phyloP scores from a whole-genome alignment of 192 early-diverging fungal species.

The Backusella australiensis region DNA sequence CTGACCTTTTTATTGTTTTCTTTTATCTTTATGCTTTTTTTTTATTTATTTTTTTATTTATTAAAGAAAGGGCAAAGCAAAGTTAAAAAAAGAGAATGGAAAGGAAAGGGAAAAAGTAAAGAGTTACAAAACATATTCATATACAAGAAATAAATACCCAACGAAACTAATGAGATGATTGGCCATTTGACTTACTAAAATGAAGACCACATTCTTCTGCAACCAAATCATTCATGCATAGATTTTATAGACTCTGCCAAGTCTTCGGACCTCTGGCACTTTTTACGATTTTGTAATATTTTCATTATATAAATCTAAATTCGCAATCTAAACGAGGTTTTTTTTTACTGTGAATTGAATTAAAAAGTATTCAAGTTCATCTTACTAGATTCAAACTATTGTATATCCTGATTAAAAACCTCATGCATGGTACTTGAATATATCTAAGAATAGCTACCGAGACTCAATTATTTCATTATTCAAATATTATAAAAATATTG shows the following conservation, averaged over 20 bases:
- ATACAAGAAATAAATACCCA: neutral
- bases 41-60: too few relatives aligned
- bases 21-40: neutral
- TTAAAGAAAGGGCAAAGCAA: neutral
- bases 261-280: neutral
- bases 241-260: neutral
- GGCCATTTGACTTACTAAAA: constrained; percentile 7
- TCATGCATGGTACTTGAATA: neutral
- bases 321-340: neutral
- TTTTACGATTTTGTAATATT: neutral
- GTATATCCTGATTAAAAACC: neutral
- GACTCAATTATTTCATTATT: neutral
- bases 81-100: neutral
- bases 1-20: neutral
- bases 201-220: neutral
- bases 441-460: neutral
- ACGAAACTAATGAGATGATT: neutral
- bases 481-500: neutral
- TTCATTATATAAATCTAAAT: neutral
- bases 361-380: neutral
- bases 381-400: neutral
- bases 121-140: neutral
- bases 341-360: neutral
- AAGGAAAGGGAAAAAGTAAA: neutral
- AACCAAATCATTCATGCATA: constrained; percentile 1